These are phyloP conservation scores for Colletotrichum sp. DNA, from an alignment of 2,329 filamentous ascomycete genomes.

Conservation along the genomic window DNA sequence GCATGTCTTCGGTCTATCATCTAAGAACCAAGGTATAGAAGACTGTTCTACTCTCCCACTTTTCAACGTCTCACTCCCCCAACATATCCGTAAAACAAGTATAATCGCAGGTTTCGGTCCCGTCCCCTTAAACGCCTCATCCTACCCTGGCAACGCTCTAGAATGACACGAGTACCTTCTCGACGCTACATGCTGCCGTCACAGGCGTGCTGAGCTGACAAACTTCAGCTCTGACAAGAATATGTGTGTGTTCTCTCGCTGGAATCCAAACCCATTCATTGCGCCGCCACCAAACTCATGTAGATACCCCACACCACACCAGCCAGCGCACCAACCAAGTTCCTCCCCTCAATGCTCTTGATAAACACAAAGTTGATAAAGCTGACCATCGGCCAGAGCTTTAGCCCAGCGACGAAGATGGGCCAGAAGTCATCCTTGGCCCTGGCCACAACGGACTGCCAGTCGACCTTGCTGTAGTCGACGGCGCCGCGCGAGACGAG, in stretches of 20 bases:
- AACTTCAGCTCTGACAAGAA: not conserved
- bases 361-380: slow-evolving; percentile 72
- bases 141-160: not conserved
- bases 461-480: slow-evolving; percentile 51
- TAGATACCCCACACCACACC: slow-evolving; percentile 80
- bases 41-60: not conserved
- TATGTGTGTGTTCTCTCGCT: not conserved
- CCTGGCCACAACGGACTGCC: slow-evolving; percentile 45
- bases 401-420: slow-evolving; percentile 71
- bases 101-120: not conserved
- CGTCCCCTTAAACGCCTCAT: not conserved
- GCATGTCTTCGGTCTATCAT: not conserved
- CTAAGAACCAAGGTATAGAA: not conserved
- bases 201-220: not conserved
- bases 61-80: not conserved
- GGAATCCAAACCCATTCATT: slow-evolving; percentile 8
- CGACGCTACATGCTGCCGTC: not conserved
- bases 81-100: not conserved
- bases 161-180: not conserved
- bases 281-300: slow-evolving; percentile 66
- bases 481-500: slow-evolving; percentile 40
- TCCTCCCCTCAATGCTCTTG: slow-evolving; percentile 73
- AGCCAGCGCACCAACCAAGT: slow-evolving; percentile 73
- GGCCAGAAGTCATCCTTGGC: slow-evolving; percentile 64
- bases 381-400: slow-evolving; percentile 74